These are phyloP conservation scores for Boletales sp. DNA, from an alignment of 768 basidiomycete genomes.

Conservation along the genomic window DNA sequence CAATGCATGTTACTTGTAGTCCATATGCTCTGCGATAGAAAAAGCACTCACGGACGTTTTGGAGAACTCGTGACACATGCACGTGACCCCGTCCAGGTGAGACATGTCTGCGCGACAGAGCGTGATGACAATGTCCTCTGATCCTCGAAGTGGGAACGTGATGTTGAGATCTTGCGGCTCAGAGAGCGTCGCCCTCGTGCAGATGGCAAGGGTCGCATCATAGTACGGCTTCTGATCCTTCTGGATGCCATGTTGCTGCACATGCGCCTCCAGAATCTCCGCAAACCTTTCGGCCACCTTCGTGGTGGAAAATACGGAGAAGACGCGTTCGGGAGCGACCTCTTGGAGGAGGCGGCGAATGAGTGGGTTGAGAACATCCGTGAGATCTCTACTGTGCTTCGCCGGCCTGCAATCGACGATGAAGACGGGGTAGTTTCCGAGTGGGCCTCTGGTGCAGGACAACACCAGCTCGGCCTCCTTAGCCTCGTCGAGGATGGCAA, in stretches of 20 bases:
- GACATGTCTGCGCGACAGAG: slow-evolving; percentile 32
- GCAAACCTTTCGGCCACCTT: slow-evolving; percentile 44
- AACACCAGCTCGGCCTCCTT: slow-evolving; percentile 40
- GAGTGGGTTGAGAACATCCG: slow-evolving; percentile 5
- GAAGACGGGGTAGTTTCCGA: slow-evolving; percentile 60
- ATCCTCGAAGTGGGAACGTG: neutral
- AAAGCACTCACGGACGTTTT: slow-evolving; percentile 47
- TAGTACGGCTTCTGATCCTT: slow-evolving; percentile 49
- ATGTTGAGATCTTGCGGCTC: neutral
- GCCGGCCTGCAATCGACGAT: slow-evolving; percentile 15
- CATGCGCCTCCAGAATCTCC: slow-evolving; percentile 40
- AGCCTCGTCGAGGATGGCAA: slow-evolving; percentile 22
- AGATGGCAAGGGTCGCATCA: slow-evolving; percentile 55
- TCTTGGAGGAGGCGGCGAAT: slow-evolving; percentile 11
- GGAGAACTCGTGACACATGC: slow-evolving; percentile 55
- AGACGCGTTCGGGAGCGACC: slow-evolving; percentile 26
- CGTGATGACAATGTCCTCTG: slow-evolving; percentile 18
- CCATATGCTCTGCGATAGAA: neutral
- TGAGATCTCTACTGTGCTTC: neutral
- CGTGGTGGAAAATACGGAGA: slow-evolving; percentile 63
- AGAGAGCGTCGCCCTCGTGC: slow-evolving; percentile 42
- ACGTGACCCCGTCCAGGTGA: slow-evolving; percentile 35
- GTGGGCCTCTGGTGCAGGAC: slow-evolving; percentile 49
- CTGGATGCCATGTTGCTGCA: slow-evolving; percentile 16
- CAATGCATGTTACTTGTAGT: neutral